A percentile compares a stretch with the other conserved stretches of the same genome.
phyloP scores from a whole-genome alignment of 176 grass and related monocot genomes.

The Metroxylon sagu region DNA sequence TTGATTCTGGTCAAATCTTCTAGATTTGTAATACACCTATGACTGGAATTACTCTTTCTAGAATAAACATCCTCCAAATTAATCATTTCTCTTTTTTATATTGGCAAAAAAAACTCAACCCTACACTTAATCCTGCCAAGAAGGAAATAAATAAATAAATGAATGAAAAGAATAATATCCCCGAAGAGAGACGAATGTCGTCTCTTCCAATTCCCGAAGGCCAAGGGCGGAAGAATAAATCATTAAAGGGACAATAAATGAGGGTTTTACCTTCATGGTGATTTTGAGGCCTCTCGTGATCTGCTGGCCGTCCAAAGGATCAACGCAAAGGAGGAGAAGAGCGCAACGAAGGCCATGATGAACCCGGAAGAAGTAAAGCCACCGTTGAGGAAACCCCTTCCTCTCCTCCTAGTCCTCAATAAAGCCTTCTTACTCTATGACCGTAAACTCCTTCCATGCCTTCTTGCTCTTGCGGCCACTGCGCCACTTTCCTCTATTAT shows the following conservation, averaged over 20 bases:
- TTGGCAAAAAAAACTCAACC: too few species aligned
- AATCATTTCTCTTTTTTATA: too few species aligned
- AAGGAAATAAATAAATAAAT: too few species aligned
- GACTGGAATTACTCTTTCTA: too few species aligned
- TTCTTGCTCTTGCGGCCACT: not conserved
- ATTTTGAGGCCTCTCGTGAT: constrained; percentile 78
- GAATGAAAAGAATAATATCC: too few species aligned
- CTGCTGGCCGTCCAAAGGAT: constrained; percentile 90
- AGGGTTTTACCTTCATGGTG: constrained; percentile 38
- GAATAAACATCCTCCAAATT: too few species aligned
- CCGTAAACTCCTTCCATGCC: constrained; percentile 61
- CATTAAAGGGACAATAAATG: not conserved
- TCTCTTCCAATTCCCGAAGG: too few species aligned
- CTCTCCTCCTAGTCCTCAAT: constrained; percentile 41
- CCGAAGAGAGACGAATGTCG: too few species aligned
- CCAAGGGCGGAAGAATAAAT: too few species aligned
- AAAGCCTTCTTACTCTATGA: constrained; percentile 70
- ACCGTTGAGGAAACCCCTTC: constrained; percentile 33
- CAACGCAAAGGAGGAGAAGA: constrained; percentile 94
- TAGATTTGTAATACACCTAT: too few species aligned
- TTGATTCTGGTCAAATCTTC: too few species aligned
- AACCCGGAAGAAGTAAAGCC: constrained; percentile 62
- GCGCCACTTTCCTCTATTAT: not conserved
- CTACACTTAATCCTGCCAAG: too few species aligned
- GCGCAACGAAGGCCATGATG: constrained; percentile 34